These are phyloP conservation scores for Microthyrium microscopicum DNA, from an alignment of 2,329 filamentous ascomycete genomes.

Conservation along the genomic window DNA sequence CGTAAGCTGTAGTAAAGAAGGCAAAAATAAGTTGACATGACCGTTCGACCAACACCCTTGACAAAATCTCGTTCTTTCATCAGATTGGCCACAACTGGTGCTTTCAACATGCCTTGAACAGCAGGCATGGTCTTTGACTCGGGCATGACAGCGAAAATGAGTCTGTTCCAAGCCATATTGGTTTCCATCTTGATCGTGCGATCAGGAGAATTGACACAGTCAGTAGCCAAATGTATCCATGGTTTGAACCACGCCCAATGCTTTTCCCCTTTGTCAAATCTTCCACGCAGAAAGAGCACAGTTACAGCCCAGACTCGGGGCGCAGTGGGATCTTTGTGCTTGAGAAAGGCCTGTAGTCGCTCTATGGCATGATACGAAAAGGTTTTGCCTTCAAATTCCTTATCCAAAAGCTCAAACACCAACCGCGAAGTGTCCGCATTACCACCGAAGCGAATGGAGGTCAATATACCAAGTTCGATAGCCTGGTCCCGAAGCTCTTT, in stretches of 20 bases:
- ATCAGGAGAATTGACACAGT: slow-evolving; percentile 70
- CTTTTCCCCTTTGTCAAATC: slow-evolving; percentile 43
- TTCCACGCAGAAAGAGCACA: slow-evolving; percentile 61
- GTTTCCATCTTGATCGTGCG: slow-evolving; percentile 55
- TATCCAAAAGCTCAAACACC: slow-evolving; percentile 46
- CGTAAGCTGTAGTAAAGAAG: slow-evolving; percentile 71
- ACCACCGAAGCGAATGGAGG: slow-evolving; percentile 49
- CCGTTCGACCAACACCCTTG: background rate
- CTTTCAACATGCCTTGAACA: slow-evolving; percentile 49
- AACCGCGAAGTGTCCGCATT: slow-evolving; percentile 51
- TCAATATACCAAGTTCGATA: too few species aligned
- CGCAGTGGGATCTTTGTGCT: slow-evolving; percentile 29
- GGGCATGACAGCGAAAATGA: slow-evolving; percentile 57
- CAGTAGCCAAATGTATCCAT: slow-evolving; percentile 73
- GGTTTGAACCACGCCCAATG: slow-evolving; percentile 55
- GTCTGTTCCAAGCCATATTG: slow-evolving; percentile 70
- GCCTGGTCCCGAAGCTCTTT: slow-evolving; percentile 59
- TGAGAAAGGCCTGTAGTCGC: background rate
- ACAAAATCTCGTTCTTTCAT: too few species aligned
- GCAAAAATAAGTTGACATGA: slow-evolving; percentile 60
- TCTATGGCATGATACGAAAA: slow-evolving; percentile 42
- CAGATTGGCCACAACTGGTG: slow-evolving; percentile 46
- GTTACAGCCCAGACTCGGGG: slow-evolving; percentile 83
- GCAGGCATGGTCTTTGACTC: slow-evolving; percentile 39
- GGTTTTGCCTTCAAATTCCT: slow-evolving; percentile 34